Base-by-base conservation (phyloP, 495 filamentous ascomycete genomes). In the Elasticomyces elasticus region DNA sequence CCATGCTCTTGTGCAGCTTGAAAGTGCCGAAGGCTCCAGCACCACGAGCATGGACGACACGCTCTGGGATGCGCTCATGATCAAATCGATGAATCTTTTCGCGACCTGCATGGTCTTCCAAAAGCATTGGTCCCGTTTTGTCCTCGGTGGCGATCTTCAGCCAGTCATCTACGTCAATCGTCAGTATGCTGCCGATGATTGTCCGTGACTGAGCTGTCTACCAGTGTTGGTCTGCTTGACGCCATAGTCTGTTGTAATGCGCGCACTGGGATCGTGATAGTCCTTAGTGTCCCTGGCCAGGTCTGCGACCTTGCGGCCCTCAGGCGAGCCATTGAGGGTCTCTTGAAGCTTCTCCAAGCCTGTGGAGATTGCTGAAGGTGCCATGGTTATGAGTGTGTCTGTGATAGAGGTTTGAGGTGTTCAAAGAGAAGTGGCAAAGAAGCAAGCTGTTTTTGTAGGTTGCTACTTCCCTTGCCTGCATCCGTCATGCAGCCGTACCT, bases 31-130 rank as follows among this genome's bases (percentile, higher is more conserved):
- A 94, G 17, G 89, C 89, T 33, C 81, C 89, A 13, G 79, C 72
- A 20, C 88, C 89, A 28, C 89, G 84, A 25, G 89, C 89, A 64
- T 95, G 89, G 5, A 95, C 87, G 13, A 94, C 88, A 48, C 89
- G 76, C 69, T 94, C 88, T 2, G 88, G 88, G 49, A 92, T 91
- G 49, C 88, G 79, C 67, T 94, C 87, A 59, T 92, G 87, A 62
- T 92, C 87, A 63, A 94, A 91, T 53, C 81, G 78, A 64, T 81
- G 78, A 42, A 89, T 86, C 85, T 82, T 89, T 66, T 94, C 89
- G 20, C 89, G 73, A 0, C 70, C 82, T 67, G 88, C 83, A 27
- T 79, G 79, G 58, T 95, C 89, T 63, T 94, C 87, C n/a, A 94
- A 66, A n/a, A 95, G 72, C 67, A 67, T 59, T 2, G 89, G 86